A percentile compares a stretch with the other conserved stretches of the same genome.
Conservation (phyloP, 1,139 yeast genomes). For the Protomyces pachydermus region DNA sequence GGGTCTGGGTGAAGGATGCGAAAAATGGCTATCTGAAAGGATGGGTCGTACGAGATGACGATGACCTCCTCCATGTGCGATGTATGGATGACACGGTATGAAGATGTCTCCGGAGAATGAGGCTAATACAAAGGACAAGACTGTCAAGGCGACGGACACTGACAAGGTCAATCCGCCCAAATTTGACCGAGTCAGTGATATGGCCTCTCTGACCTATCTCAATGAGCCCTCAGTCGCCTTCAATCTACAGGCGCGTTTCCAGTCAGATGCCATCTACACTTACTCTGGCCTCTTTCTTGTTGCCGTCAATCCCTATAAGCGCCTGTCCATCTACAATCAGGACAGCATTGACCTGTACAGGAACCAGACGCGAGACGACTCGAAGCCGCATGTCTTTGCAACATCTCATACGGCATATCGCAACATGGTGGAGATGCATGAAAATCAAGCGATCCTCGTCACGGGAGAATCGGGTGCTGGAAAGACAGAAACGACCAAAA, state of each 20-base stretch:
- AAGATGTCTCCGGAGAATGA: constrained; percentile 22
- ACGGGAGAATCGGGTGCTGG: constrained; percentile 99
- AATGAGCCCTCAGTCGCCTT: constrained; percentile 92
- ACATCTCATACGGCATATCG: constrained; percentile 84
- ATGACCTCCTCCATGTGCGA: constrained; percentile 51
- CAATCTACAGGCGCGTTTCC: constrained; percentile 71
- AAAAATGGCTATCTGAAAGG: constrained; percentile 64
- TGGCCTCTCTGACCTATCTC: constrained; percentile 91
- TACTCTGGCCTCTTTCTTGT: constrained; percentile 85
- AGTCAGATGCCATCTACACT: constrained; percentile 71
- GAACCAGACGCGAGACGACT: constrained; percentile 44
- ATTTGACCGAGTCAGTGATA: constrained; percentile 85
- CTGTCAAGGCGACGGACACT: constrained; percentile 47
- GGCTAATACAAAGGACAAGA: constrained; percentile 39
- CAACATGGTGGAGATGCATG: constrained; percentile 61
- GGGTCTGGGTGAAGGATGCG: constrained; percentile 84
- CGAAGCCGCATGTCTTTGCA: constrained; percentile 84
- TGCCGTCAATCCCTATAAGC: constrained; percentile 87
- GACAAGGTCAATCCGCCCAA: constrained; percentile 79
- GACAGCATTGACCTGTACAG: constrained; percentile 55
- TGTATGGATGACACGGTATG: constrained; percentile 48
- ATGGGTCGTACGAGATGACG: constrained; percentile 53
- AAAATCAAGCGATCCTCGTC: constrained; percentile 84
- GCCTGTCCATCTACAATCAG: constrained; percentile 66
- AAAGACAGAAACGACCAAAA: constrained; percentile 95